Evolutionary conservation across 176 grass and related monocot species (phyloP), one percentile per base, ranked within the genome.

Genomic region (Neostapfia colusana): DNA sequence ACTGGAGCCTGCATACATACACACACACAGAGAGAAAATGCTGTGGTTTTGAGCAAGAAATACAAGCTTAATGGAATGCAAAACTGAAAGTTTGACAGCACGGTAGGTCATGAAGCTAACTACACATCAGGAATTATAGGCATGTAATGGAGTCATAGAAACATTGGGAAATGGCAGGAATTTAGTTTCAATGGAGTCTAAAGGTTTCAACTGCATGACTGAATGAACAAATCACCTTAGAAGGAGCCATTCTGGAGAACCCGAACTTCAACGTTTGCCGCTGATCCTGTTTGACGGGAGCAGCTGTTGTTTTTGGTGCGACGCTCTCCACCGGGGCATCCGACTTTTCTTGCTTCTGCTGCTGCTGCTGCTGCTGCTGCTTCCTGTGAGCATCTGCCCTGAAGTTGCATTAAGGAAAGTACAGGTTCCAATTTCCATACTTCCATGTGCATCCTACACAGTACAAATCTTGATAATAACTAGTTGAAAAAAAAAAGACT

Each of bases 371-470:
- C 61, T 87, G 81, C 21, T 90, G 85, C 35, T 82, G 91, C 65
- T 83, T 93, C 63, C 90, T 94, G 44, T 98, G 91, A 53, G 95
- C 91, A 98, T 92, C 89, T 14, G 82, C 91, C 70, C 89, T 94
- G 54, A 21, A 77, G 74, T 64, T 61, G 14, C 16, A 88, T 80
- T 27, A 82, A 85, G 63, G 67, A 85, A 86, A 85, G 10, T 66
- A 34, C 51, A 88, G 79, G 10, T 67, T 73, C n/a, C n/a, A n/a
- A n/a, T n/a, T n/a, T n/a, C n/a, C n/a, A n/a, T n/a, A n/a, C n/a
- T n/a, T n/a, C 37, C 46, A 82, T 1, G 6, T 28, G 77, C 23
- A 84, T 63, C n/a, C 7, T 53, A 78, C 25, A 37, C 39, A 40
- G 45, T 23, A 12, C 25, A 78, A 38, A 68, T 56, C 5, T 20